Base-by-base conservation (phyloP, 2,329 filamentous ascomycete species). In the Ilyonectria mors-panacis region DNA sequence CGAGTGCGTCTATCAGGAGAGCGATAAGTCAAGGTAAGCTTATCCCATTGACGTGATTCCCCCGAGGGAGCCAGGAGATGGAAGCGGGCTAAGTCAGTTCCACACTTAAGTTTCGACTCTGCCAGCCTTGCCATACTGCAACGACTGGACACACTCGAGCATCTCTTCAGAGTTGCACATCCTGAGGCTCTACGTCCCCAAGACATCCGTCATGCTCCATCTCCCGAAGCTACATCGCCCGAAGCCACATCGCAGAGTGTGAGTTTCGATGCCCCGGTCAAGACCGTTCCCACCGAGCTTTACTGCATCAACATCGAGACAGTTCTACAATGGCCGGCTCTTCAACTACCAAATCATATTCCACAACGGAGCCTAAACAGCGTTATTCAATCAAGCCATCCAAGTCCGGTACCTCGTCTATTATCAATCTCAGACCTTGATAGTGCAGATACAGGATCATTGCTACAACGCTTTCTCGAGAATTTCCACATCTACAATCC, bases 401-500 rank as follows among this genome's bases (percentile, higher is more conserved):
- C 39, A 13, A 55, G n/a, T 21, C 35, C n/a, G 9, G 30, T 30
- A 0, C 30, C 44, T 6, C 45, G 42, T 23, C 17, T 30, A 4
- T 39, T 48, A 19, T 28, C 33, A 30, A 30, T 23, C n/a, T 35
- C 51, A 4, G 47, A 45, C n/a, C 35, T 53, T 10, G 30, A 48
- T 35, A n/a, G 4, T 19, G 21, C n/a, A 4, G 37, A 44, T 33
- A 26, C 47, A 2, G 44, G 21, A 17, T 26, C 21, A 7, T 15
- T 59, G 21, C 12, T 64, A 7, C 44, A 28, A 45, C 23, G 26
- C 26, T 64, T 59, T 10, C 19, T 64, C 26, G n/a, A 45, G 13
- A 58, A 51, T 6, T 50, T 59, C 6, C 61, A 64, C 61, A 54
- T 64, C 10, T 59, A 53, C 47, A 59, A 64, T 12, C 61, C 61